Percentiles rank a stretch among this genome's conserved stretches.
Conservation (phyloP, 352 stramenopile species). For the Bremia lactucae region DNA sequence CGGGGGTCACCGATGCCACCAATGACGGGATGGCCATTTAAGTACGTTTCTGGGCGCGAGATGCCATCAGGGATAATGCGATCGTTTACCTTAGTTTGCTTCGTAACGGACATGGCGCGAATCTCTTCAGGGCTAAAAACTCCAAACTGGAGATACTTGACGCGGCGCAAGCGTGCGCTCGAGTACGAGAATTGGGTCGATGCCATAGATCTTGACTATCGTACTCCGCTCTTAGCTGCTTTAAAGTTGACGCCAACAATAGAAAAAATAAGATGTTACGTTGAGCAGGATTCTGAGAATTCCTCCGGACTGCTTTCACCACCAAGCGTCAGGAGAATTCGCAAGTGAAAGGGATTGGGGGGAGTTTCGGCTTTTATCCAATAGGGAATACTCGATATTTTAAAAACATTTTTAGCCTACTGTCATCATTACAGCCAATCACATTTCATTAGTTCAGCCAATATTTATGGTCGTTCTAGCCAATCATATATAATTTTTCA, state of each 20-base stretch:
- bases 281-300: constrained; percentile 22
- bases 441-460: too few relatives aligned
- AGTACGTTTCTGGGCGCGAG: constrained; percentile 81
- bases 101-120: constrained; percentile 93
- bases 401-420: too few relatives aligned
- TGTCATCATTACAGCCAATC: too few relatives aligned
- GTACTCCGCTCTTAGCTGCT: constrained; percentile 1
- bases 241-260: not conserved
- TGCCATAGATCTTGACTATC: constrained; percentile 28
- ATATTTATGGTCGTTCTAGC: too few relatives aligned
- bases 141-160: constrained; percentile 98
- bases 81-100: constrained; percentile 95
- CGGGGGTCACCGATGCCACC: constrained; percentile 97
- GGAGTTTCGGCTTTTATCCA: too few relatives aligned
- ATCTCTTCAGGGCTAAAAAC: constrained; percentile 97
- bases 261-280: constrained; percentile 1
- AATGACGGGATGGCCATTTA: constrained; percentile 93
- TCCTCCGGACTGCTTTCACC: constrained; percentile 23
- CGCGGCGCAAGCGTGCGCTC: constrained; percentile 86
- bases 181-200: constrained; percentile 94
- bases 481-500: too few relatives aligned
- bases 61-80: constrained; percentile 93
- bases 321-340: constrained; percentile 60
- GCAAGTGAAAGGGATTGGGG: constrained; percentile 39
- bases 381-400: too few relatives aligned